Evolutionary conservation across 164 flowering plant genomes (phyloP), one percentile per base, ranked within the genome.

Genomic region (Umbilicus rupestris): DNA sequence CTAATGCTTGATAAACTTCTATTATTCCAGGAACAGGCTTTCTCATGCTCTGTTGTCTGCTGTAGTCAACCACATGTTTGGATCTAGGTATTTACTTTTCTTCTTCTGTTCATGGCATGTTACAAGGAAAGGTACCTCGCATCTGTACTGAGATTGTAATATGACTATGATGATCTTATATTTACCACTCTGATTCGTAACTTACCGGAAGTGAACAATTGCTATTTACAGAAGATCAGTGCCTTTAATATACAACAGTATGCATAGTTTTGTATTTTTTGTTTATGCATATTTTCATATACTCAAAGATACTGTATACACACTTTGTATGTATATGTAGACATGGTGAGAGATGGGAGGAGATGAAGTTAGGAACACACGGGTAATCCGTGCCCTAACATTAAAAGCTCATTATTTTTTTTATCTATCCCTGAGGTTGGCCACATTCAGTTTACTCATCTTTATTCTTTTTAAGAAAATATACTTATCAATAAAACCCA

Each of bases 351-450:
- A 55, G 60, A 55, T 8, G 19, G 33, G 33, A 28, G 19, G 60
- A 55, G 60, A 28, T 28, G 59, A 26, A 55, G 12, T 26, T 28
- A 11, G 33, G 33, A 55, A 19, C 19, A 55, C 60, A 55, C 60
- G 60, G 60, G 60, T 55, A 26, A 28, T 33, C 60, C 60, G 60
- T 55, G 60, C 60, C 31, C 60, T 55, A 28, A 55, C 60, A 55
- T 55, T 55, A 28, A 55, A 55, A 12, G 33, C 60, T 28, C 33
- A 29, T 55, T 28, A 55, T 55, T 12, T 28, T 55, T 55, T 55
- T 33, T 55, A 55, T 55, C 60, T 28, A 55, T 55, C 60, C 60
- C 33, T 2, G 2, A 55, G 60, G 60, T 55, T 28, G 60, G 60
- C 60, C 58, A 55, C 28, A 30, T 55, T 55, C 60, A 55, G 28